Percentiles rank a stretch among this genome's conserved stretches.
Evolutionary conservation across 2,329 filamentous ascomycete genomes (phyloP).

Genomic region (Phaeosphaeria sp.): DNA sequence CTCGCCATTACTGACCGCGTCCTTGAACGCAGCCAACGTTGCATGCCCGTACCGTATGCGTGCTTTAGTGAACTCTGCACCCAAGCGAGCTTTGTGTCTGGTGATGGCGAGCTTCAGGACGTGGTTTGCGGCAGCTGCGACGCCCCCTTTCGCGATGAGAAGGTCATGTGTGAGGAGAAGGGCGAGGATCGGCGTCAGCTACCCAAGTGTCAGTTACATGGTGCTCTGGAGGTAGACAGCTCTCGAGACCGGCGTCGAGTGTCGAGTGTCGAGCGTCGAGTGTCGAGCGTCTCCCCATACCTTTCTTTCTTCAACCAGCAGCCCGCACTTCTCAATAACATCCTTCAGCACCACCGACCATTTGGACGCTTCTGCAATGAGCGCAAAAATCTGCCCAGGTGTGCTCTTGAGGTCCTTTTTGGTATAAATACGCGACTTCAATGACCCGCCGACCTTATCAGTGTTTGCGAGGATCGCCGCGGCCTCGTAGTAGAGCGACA

Average conservation of each 20-base stretch:
- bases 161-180: slow-evolving; percentile 87
- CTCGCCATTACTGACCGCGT: slow-evolving; percentile 59
- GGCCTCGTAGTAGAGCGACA: slow-evolving; percentile 96
- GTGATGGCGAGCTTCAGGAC: slow-evolving; percentile 77
- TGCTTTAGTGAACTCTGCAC: slow-evolving; percentile 81
- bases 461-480: slow-evolving; percentile 73
- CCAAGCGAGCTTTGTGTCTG: slow-evolving; percentile 80
- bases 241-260: neutral
- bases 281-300: no score
- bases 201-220: slow-evolving; percentile 8
- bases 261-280: no score
- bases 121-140: slow-evolving; percentile 81
- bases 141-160: slow-evolving; percentile 78
- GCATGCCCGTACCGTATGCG: slow-evolving; percentile 74
- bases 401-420: slow-evolving; percentile 77
- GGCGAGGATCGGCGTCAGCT: slow-evolving; percentile 82
- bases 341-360: slow-evolving; percentile 88
- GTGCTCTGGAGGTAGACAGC: neutral
- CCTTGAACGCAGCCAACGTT: slow-evolving; percentile 70
- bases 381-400: slow-evolving; percentile 82
- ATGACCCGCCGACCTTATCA: slow-evolving; percentile 74
- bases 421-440: slow-evolving; percentile 84
- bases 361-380: slow-evolving; percentile 86
- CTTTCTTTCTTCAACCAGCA: slow-evolving; percentile 84
- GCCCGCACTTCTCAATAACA: slow-evolving; percentile 80